Evolutionary conservation across 2,329 filamentous ascomycete species (phyloP), one percentile per base, ranked within the genome.

Genomic region (Daldinia sp.): DNA sequence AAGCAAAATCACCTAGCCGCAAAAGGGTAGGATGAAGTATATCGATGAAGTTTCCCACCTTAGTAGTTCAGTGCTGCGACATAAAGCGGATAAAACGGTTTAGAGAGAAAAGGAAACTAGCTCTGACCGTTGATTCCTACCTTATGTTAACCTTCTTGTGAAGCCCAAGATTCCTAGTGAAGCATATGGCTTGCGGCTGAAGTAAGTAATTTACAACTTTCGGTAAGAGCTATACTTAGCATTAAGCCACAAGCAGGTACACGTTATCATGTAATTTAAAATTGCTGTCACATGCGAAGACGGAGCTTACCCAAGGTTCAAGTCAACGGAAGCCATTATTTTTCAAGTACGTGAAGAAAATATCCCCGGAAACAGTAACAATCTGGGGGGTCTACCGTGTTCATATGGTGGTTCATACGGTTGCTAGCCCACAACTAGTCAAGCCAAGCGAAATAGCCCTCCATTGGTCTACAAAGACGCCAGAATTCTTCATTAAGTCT

Each of bases 391-490:
- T 20, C 7, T 51, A 53, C 61, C 46, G 56, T 65, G 18, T 15
- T 15, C 6, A 23, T 26, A 37, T 5, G n/a, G 26, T 15, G 9
- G 2, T 7, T 23, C n/a, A 48, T 37, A 63, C 59, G 60, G 51
- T 50, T 54, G 23, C 60, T 66, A 69, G 33, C 20, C 63, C 26
- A 50, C 51, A n/a, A 60, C 18, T 7, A 63, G 67, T 48, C 57
- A 69, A 57, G 37, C 6, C 37, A 69, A 67, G 67, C 67, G 67
- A 69, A 30, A 57, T 44, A 42, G 15, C 12, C 23, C 15, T 58
- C 20, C 12, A 69, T 69, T 69, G 63, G 67, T 28, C 44, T 23
- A 33, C 30, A 6, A 26, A 42, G 4, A 28, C 44, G 51, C 59
- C 30, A 41, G 42, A 42, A 33, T 55, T 23, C 66, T 55, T 26